These are phyloP conservation scores for Scleromitrula shiraiana DNA, from an alignment of 2,329 filamentous ascomycete genomes.

Conservation along the genomic window DNA sequence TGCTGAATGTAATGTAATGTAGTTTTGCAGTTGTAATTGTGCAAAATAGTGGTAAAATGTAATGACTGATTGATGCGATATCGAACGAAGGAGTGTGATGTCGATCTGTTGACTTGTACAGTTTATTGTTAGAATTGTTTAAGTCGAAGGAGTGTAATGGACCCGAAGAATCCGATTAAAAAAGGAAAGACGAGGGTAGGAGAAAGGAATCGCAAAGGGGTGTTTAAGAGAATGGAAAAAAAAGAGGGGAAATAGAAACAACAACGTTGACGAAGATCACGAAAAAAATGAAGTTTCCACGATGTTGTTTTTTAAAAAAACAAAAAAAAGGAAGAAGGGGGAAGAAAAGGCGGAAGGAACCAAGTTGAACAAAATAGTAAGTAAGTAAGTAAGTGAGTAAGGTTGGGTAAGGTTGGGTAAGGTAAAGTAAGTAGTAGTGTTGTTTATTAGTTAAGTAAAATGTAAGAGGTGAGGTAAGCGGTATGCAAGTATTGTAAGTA, in stretches of 20 bases:
- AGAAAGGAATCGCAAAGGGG: slow-evolving; percentile 22
- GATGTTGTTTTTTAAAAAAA: slow-evolving; percentile 4
- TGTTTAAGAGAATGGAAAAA: slow-evolving; percentile 2
- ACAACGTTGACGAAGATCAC: slow-evolving; percentile 6
- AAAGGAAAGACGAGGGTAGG: slow-evolving; percentile 26
- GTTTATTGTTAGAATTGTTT: slow-evolving; percentile 7
- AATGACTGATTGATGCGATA: slow-evolving; percentile 8
- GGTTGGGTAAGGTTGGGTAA: not conserved
- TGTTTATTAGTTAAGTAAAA: too few species aligned
- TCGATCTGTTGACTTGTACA: not conserved
- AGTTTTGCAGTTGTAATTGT: not conserved
- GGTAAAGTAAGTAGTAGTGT: not conserved
- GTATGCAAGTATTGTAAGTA: too few species aligned
- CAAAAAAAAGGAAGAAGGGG: slow-evolving; percentile 4
- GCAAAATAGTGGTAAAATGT: slow-evolving; percentile 11
- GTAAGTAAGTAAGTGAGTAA: not conserved
- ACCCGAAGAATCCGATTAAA: slow-evolving; percentile 35
- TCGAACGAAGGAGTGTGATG: slow-evolving; percentile 18
- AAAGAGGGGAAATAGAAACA: too few species aligned
- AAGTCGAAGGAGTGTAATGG: slow-evolving; percentile 33
- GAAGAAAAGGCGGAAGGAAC: not conserved
- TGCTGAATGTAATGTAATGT: not conserved
- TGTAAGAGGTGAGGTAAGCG: too few species aligned
- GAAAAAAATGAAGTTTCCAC: slow-evolving; percentile 7
- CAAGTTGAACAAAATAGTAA: too few species aligned